Base-by-base conservation (phyloP, 306 rosid species). In the Ochetophila trinervis region DNA sequence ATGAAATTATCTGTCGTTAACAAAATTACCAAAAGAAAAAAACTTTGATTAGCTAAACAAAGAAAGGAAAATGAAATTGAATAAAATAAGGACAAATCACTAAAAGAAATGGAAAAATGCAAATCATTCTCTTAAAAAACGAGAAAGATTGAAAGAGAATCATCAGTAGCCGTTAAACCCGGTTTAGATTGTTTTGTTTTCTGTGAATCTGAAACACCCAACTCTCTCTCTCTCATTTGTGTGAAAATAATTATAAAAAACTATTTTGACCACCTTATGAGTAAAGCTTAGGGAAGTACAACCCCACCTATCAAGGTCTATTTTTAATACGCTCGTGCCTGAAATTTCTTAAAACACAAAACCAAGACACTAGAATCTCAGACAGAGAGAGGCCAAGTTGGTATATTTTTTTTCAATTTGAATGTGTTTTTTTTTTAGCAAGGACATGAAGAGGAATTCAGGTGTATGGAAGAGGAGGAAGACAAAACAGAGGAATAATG, bases 391-490 rank as follows among this genome's bases (percentile, higher is more conserved):
- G 17, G 67, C 62, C 44, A 68, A 66, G 55, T 69, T 55, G 66
- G 60, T 61, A 10, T 56, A 21, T 55, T 71, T 70, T 64, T 78
- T 74, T 74, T 54, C 51, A 24, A 20, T 72, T 50, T 35, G 74
- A 77, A 50, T 67, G 73, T 57, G 36, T 60, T 76, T 78, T 75
- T 63, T 76, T 74, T 79, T 79, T 89, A 85, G 87, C 80, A 87
- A 66, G 76, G 86, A 84, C 81, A 82, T 82, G 96, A 87, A 78
- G 75, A 72, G 69, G 70, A 78, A 59, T 81, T 82, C 86, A 75
- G 83, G 62, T 74, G 73, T 66, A 48, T 60, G 63, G 63, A 65
- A 32, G 16, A 17, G 54, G 3, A 64, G 54, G 3, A 64, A 19
- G 80, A 79, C 87, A 81, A 79, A 85, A 72, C 72, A 74, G 57